A percentile compares a stretch with the other conserved stretches of the same genome.
These are phyloP conservation scores for Zelopaecilomyces penicillatus DNA, from an alignment of 2,329 filamentous ascomycete genomes.

Conservation along the genomic window DNA sequence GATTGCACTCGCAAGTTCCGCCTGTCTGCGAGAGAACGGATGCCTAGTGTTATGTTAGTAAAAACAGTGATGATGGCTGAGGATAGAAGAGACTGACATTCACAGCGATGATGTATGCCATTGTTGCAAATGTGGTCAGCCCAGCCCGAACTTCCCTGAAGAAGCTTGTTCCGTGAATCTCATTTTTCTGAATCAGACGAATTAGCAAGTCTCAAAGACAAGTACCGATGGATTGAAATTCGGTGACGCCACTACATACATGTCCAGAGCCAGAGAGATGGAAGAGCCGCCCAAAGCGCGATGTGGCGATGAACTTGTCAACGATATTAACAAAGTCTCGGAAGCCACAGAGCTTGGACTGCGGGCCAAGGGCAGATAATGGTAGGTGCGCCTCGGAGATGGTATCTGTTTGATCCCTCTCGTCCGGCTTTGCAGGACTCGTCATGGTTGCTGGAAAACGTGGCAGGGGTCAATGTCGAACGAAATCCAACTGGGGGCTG, in stretches of 20 bases:
- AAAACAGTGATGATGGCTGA: background rate
- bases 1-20: slow-evolving; percentile 63
- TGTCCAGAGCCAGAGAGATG: slow-evolving; percentile 60
- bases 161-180: slow-evolving; percentile 61
- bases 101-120: slow-evolving; percentile 79
- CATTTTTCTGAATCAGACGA: slow-evolving; percentile 44
- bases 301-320: slow-evolving; percentile 30
- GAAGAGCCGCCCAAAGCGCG: slow-evolving; percentile 52
- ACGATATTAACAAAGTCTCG: slow-evolving; percentile 28
- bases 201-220: slow-evolving; percentile 1
- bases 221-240: background rate
- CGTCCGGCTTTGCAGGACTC: slow-evolving; percentile 1
- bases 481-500: no score
- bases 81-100: slow-evolving; percentile 36
- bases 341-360: slow-evolving; percentile 22
- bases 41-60: slow-evolving; percentile 37
- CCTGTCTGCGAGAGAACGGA: slow-evolving; percentile 67
- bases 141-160: slow-evolving; percentile 73
- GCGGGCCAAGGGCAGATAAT: slow-evolving; percentile 5
- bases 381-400: slow-evolving; percentile 3
- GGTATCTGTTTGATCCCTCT: background rate
- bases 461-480: no score
- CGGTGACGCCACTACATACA: slow-evolving; percentile 35
- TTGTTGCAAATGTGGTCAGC: slow-evolving; percentile 70
- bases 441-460: slow-evolving; percentile 1